These are phyloP conservation scores for Graphium sp. DNA, from an alignment of 2,329 filamentous ascomycete genomes.

Conservation along the genomic window DNA sequence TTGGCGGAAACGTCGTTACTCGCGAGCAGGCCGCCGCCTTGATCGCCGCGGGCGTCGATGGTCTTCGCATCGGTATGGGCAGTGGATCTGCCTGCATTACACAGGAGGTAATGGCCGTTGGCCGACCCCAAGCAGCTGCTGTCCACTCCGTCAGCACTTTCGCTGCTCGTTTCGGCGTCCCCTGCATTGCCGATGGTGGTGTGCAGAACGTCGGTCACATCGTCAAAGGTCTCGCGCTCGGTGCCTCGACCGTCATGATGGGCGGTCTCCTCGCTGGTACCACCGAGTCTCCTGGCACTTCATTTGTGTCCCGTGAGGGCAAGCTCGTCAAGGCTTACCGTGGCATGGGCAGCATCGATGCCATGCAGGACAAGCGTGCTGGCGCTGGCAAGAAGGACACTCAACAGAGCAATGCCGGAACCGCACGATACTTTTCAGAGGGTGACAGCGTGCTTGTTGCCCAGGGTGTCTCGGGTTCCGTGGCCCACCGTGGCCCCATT, in stretches of 20 bases:
- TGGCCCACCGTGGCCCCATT: conserved; percentile 68
- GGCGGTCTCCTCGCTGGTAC: conserved; percentile 93
- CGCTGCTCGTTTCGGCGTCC: conserved; percentile 83
- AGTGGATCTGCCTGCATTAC: conserved; percentile 97
- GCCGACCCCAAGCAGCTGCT: conserved; percentile 84
- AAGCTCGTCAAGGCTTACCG: conserved; percentile 99
- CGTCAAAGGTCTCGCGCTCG: conserved; percentile 90
- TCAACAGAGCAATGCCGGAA: conserved; percentile 80
- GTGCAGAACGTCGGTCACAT: conserved; percentile 98
- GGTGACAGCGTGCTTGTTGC: conserved; percentile 88
- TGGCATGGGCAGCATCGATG: conserved; percentile 97
- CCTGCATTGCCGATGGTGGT: conserved; percentile 94
- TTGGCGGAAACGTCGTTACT: conserved; percentile 96
- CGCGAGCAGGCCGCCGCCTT: conserved; percentile 85
- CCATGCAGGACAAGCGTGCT: conserved; percentile 98
- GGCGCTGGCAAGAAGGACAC: conserved; percentile 55
- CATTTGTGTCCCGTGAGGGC: conserved; percentile 88
- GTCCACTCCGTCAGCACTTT: conserved; percentile 84
- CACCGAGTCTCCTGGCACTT: conserved; percentile 91
- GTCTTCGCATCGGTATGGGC: conserved; percentile 96
- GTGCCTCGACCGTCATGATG: conserved; percentile 97
- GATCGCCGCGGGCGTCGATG: conserved; percentile 88
- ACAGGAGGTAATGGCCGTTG: conserved; percentile 98
- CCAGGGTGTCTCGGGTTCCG: conserved; percentile 83
- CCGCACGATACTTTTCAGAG: conserved; percentile 95